Evolutionary conservation across 345 rosid genomes (phyloP).

Genomic region (Citrus maxima): DNA sequence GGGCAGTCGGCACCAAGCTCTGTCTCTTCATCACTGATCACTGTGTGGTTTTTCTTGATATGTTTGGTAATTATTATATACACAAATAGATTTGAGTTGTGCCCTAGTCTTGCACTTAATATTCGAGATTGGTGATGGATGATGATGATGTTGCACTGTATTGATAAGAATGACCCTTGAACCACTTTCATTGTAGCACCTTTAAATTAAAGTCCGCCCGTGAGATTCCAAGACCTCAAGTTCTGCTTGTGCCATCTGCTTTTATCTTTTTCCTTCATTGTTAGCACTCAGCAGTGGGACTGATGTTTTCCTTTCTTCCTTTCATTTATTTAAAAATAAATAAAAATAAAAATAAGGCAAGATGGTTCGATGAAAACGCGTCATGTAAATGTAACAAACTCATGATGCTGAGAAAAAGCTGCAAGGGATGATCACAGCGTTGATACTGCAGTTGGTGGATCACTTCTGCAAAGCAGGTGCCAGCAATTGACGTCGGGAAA

Average conservation of each 20-base stretch:
- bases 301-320: not conserved
- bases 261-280: not conserved
- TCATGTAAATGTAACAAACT: not conserved
- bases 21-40: not conserved
- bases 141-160: not conserved
- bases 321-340: no score
- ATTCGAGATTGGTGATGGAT: not conserved
- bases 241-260: not conserved
- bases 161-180: not conserved
- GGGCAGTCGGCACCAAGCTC: not conserved
- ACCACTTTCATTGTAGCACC: not conserved
- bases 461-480: not conserved
- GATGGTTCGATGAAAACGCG: not conserved
- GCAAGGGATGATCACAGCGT: not conserved
- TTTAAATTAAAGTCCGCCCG: not conserved
- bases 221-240: conserved; percentile 7
- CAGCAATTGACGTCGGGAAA: not conserved
- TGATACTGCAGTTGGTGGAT: not conserved
- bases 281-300: not conserved
- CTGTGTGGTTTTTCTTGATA: not conserved
- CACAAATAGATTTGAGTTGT: not conserved
- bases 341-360: not conserved
- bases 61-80: not conserved
- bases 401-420: not conserved
- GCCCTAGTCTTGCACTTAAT: not conserved